Percentiles rank a stretch among this genome's conserved stretches.
phyloP scores from a whole-genome alignment of 306 rosid genomes.

The Malus sieversii region DNA sequence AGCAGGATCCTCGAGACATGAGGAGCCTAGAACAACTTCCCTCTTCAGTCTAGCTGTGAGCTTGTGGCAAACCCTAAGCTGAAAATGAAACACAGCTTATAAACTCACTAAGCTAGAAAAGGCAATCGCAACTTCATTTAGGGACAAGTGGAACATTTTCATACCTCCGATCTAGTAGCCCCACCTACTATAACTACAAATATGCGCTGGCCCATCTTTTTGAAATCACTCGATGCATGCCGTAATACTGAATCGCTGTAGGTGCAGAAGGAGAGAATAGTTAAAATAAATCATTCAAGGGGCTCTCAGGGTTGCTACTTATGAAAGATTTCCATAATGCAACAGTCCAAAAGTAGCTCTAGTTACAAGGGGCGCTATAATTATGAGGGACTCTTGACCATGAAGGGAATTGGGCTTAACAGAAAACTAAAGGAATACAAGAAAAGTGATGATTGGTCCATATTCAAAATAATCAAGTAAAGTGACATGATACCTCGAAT shows the following conservation, averaged over 20 bases:
- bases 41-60: conserved; percentile 72
- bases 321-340: neutral
- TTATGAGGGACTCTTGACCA: neutral
- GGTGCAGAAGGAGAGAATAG: conserved; percentile 12
- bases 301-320: neutral
- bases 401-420: neutral
- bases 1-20: conserved; percentile 90
- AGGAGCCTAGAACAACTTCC: conserved; percentile 84
- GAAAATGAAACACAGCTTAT: conserved; percentile 22
- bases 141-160: conserved; percentile 1
- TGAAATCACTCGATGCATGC: conserved; percentile 82
- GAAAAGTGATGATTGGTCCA: no score
- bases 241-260: conserved; percentile 74
- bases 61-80: conserved; percentile 97
- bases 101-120: neutral
- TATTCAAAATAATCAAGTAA: neutral
- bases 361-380: no score
- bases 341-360: neutral
- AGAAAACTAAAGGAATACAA: no score
- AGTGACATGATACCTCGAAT: conserved; percentile 55
- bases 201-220: conserved; percentile 81
- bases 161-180: conserved; percentile 96
- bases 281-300: neutral
- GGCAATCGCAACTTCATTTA: neutral
- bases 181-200: conserved; percentile 93